Conservation (phyloP, 441 rosid species). For the Euphorbia schlechtendalii region DNA sequence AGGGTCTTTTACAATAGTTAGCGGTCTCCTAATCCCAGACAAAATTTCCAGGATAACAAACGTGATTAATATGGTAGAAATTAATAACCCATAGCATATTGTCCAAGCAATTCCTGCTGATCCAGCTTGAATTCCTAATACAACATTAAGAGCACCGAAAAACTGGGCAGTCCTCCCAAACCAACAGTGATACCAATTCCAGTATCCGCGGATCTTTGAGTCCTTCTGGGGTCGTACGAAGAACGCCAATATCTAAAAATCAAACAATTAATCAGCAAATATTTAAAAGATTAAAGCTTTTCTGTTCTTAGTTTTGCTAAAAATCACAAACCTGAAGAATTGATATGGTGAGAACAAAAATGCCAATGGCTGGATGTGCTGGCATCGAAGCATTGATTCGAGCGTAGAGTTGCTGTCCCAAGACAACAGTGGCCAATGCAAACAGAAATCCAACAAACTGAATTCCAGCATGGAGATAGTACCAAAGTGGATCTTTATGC, state of each 20-base stretch:
- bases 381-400: slow-evolving; percentile 43
- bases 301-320: too few species aligned
- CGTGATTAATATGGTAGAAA: slow-evolving; percentile 39
- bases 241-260: slow-evolving; percentile 68
- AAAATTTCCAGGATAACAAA: slow-evolving; percentile 53
- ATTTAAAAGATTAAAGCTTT: too few species aligned
- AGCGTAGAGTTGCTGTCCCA: slow-evolving; percentile 61
- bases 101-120: slow-evolving; percentile 55
- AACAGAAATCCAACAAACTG: slow-evolving; percentile 72
- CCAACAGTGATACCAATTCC: slow-evolving; percentile 94
- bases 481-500: slow-evolving; percentile 87
- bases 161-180: slow-evolving; percentile 70
- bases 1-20: slow-evolving; percentile 22
- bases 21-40: slow-evolving; percentile 36
- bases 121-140: slow-evolving; percentile 58
- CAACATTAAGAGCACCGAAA: slow-evolving; percentile 64
- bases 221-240: slow-evolving; percentile 71
- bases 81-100: slow-evolving; percentile 65
- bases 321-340: slow-evolving; percentile 92
- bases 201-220: slow-evolving; percentile 57
- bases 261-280: too few species aligned
- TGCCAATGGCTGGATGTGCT: slow-evolving; percentile 79
- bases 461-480: slow-evolving; percentile 57
- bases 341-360: slow-evolving; percentile 54
- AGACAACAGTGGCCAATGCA: slow-evolving; percentile 53